A percentile compares a stretch with the other conserved stretches of the same genome.
Conservation (phyloP, 2,329 filamentous ascomycete genomes). For the Endocalyx cinctus region DNA sequence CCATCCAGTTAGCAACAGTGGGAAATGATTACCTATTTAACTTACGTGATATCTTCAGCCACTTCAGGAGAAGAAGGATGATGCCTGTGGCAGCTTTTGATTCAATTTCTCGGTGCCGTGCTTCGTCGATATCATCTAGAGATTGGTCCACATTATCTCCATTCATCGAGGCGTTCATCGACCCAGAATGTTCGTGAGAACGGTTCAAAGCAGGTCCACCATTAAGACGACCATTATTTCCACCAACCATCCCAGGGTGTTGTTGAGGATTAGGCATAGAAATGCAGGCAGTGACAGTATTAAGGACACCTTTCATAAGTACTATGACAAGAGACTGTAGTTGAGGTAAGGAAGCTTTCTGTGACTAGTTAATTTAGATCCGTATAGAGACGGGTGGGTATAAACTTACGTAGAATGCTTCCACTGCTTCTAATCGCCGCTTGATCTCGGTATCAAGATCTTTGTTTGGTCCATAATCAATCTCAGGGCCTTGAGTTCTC, state of each 20-base stretch:
- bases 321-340: conserved; percentile 92
- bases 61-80: conserved; percentile 83
- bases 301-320: conserved; percentile 79
- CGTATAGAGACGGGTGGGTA: conserved; percentile 1
- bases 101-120: conserved; percentile 79
- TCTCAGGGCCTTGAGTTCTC: conserved; percentile 35
- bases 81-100: conserved; percentile 90
- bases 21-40: conserved; percentile 11
- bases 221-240: conserved; percentile 35
- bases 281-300: conserved; percentile 82
- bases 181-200: conserved; percentile 26
- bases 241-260: conserved; percentile 37
- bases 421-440: conserved; percentile 69
- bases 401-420: conserved; percentile 75
- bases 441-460: conserved; percentile 51
- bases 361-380: conserved; percentile 23
- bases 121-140: conserved; percentile 75
- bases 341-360: conserved; percentile 75
- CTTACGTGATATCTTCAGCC: conserved; percentile 92
- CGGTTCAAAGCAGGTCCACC: conserved; percentile 30
- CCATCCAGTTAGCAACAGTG: conserved; percentile 11
- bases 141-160: conserved; percentile 43
- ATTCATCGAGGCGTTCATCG: conserved; percentile 25
- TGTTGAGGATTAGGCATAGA: conserved; percentile 50
- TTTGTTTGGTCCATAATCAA: conserved; percentile 48